Base-by-base conservation (phyloP, 2,329 filamentous ascomycete genomes). In the Cladosporium sp. region DNA sequence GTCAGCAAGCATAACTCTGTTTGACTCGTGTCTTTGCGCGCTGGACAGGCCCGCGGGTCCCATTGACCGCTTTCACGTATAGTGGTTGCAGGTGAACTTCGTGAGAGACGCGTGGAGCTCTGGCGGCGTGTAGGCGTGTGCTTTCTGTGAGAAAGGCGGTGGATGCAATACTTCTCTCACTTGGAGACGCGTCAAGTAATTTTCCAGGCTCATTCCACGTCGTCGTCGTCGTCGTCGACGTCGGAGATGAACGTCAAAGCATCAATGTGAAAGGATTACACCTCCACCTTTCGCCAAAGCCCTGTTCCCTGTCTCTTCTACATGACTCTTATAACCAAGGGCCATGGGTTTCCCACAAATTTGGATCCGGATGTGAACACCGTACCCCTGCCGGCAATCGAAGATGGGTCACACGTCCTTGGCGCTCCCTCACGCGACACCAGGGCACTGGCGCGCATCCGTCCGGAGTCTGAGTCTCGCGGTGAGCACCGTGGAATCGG, bases 371-470 rank as follows among this genome's bases (percentile, higher is more conserved):
- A 31, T 33, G 29, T 12, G 29, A 55, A 55, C 14, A 33, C 33
- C 29, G 14, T 23, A n/a, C 11, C 55, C 52, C 52, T 56, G 52
- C 52, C 49, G 52, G 52, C 52, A 56, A 56, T 57, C 55, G 31
- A 57, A 52, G 23, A 40, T 57, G 55, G 55, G 29, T 40, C 33
- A 26, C 33, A 26, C 18, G 12, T 16, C 11, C 55, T 57, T 57
- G 55, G 55, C 55, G 31, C 55, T 40, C 33, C n/a, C 55, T 37
- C 31, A 23, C 23, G 28, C 49, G 23, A 53, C 40, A 46, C 40
- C 49, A 26, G 26, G 55, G 55, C 55, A 33, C 26, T 29, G 52
- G 52, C 52, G n/a, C 40, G n/a, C 37, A 44, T 44, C 37, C 37
- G 18, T 10, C 37, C 37, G 37, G 37, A 44, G 37, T n/a, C 18